Evolutionary conservation across 2,329 filamentous ascomycete species (phyloP).

Genomic region (Septoria linicola): DNA sequence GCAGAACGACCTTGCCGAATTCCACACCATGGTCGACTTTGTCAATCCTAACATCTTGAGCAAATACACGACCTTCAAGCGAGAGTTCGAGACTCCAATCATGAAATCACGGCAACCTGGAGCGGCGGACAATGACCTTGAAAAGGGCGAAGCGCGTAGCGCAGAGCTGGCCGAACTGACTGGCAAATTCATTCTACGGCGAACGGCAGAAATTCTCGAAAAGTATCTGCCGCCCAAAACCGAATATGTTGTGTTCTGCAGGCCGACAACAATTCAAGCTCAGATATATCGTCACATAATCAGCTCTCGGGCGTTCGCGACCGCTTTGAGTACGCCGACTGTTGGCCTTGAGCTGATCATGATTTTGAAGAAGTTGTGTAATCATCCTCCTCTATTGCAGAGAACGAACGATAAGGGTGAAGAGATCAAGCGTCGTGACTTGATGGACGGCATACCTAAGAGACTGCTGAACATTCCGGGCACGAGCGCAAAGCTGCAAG

Average conservation of each 20-base stretch:
- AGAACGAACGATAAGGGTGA: conserved; percentile 49
- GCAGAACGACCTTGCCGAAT: conserved; percentile 67
- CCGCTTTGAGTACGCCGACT: conserved; percentile 61
- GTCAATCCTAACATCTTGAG: conserved; percentile 66
- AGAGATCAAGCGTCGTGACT: conserved; percentile 27
- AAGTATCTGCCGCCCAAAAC: conserved; percentile 67
- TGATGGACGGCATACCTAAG: conserved; percentile 50
- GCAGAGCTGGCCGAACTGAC: conserved; percentile 62
- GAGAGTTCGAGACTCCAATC: conserved; percentile 64
- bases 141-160: conserved; percentile 62
- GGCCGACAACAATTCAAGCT: conserved; percentile 60
- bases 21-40: conserved; percentile 67
- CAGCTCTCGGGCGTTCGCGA: conserved; percentile 62
- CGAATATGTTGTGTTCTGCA: conserved; percentile 66
- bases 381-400: conserved; percentile 63
- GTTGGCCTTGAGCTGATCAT: conserved; percentile 68
- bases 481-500: conserved; percentile 64
- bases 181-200: conserved; percentile 63
- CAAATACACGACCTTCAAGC: conserved; percentile 62
- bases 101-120: conserved; percentile 63
- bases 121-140: conserved; percentile 59
- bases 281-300: conserved; percentile 63
- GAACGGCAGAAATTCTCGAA: conserved; percentile 65
- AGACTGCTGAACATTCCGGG: conserved; percentile 57
- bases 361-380: conserved; percentile 72